Percentiles rank a stretch among this genome's conserved stretches.
phyloP scores from a whole-genome alignment of 78 protist species.

The Speleostelium caveatum region DNA sequence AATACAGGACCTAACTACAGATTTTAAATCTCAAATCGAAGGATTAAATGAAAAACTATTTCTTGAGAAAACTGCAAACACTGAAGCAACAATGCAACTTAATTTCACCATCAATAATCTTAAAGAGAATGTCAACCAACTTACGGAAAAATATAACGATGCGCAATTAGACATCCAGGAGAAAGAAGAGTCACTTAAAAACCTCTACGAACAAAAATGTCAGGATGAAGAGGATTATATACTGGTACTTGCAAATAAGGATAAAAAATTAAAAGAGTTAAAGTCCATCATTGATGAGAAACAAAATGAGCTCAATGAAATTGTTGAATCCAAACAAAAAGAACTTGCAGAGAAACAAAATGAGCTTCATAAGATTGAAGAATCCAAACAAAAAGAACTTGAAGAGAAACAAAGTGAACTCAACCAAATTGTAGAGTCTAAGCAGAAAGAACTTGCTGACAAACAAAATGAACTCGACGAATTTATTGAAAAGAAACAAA shows the following conservation, averaged over 20 bases:
- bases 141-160: neutral
- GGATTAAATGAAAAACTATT: slow-evolving; percentile 9
- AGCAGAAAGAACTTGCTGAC: neutral
- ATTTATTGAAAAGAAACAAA: neutral
- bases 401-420: neutral
- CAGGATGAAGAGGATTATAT: slow-evolving; percentile 15
- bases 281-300: neutral
- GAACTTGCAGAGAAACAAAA: slow-evolving; percentile 1
- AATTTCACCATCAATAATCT: slow-evolving; percentile 3
- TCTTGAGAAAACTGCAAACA: slow-evolving; percentile 16
- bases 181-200: neutral
- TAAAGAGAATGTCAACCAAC: neutral
- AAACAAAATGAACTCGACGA: neutral
- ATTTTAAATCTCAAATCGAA: slow-evolving; percentile 17
- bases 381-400: neutral
- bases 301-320: neutral
- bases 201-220: neutral
- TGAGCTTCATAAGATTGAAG: neutral
- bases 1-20: neutral
- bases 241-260: too few relatives aligned
- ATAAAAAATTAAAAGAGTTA: neutral
- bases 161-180: neutral
- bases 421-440: neutral
- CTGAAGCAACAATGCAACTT: neutral
- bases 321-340: neutral